These are phyloP conservation scores for Hypoxylon trugodes DNA, from an alignment of 495 filamentous ascomycete genomes.

Conservation along the genomic window DNA sequence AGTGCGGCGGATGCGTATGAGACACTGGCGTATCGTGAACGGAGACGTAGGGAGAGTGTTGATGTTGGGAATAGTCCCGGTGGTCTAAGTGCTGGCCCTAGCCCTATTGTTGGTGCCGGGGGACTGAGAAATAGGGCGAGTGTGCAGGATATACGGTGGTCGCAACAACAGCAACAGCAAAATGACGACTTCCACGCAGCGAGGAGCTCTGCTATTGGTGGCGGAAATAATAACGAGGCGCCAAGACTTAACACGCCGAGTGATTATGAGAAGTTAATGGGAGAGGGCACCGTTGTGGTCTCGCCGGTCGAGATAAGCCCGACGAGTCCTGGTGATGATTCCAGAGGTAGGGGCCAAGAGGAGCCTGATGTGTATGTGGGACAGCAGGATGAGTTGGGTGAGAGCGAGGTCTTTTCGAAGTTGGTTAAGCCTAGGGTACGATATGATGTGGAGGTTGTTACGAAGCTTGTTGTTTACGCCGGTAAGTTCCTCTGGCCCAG, in stretches of 20 bases:
- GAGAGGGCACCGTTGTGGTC: constrained; percentile 58
- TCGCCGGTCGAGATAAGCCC: constrained; percentile 48
- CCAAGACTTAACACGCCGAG: constrained; percentile 54
- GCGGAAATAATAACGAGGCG: constrained; percentile 7
- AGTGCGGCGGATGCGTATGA: constrained; percentile 97
- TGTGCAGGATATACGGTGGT: constrained; percentile 25
- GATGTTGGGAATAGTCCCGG: constrained; percentile 3
- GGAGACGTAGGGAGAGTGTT: constrained; percentile 80
- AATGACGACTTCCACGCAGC: constrained; percentile 14
- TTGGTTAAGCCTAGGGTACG: constrained; percentile 88
- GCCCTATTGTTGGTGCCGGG: constrained; percentile 26
- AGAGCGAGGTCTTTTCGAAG: constrained; percentile 84
- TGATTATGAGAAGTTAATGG: constrained; percentile 77
- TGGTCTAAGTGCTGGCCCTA: too few relatives aligned
- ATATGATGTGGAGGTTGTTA: constrained; percentile 97
- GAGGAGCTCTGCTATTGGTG: constrained; percentile 39
- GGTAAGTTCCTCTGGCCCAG: constrained; percentile 68
- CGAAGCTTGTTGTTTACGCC: constrained; percentile 93
- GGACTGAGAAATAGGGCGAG: constrained; percentile 24
- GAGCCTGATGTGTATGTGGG: constrained; percentile 49
- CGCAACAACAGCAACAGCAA: constrained; percentile 14
- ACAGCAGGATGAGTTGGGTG: constrained; percentile 61
- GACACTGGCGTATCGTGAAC: constrained; percentile 89
- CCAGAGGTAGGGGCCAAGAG: constrained; percentile 28
- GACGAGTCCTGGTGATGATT: constrained; percentile 36